Base-by-base conservation (phyloP, 805 yeast species). In the Candida suzukii region DNA sequence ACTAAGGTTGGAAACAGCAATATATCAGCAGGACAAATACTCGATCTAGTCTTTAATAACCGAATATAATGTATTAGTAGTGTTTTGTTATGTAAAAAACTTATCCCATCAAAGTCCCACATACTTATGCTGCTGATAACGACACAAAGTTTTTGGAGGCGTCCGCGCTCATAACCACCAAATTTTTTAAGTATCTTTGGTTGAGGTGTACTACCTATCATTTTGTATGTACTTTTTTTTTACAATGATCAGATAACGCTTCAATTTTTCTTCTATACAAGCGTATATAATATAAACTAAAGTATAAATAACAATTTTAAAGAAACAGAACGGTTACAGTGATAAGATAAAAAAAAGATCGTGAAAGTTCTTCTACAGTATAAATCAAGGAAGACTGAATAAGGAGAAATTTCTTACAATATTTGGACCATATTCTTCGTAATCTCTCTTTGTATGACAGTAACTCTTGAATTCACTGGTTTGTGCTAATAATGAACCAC, bases 381-480 rank as follows among this genome's bases (percentile, higher is more conserved):
- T 11, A n/a, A 29, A n/a, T 57, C 67, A 83, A 67, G 95, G 95
- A 56, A 88, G 95, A 58, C 87, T 83, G 72, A 93, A 91, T 49
- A 93, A 72, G 38, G 96, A 88, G 63, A 93, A 93, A 75, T 91
- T 90, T 70, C 99, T 82, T 36, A 95, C 99, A 56, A 93, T 93
- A 56, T 85, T 86, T 43, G 99, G 99, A 27, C 99, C 99, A 57
- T 83, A 83, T 68, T 93, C 99, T 58, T 93, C 99, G 64, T 93
- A 93, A 59, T 93, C 99, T 58, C 83, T 82, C 70, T 93, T 93
- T 20, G 99, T 91, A 69, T 93, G 93, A 63, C 98, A 93, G 66
- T 90, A 90, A 63, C 95, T 80, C 66, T 84, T 87, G 69, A 93
- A 93, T 67, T 93, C 99, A 19, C 95, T 80, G 11, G 99, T 93